Evolutionary conservation across 2,329 filamentous ascomycete species (phyloP), one percentile per base, ranked within the genome.

Genomic region (Neonectria magnoliae): DNA sequence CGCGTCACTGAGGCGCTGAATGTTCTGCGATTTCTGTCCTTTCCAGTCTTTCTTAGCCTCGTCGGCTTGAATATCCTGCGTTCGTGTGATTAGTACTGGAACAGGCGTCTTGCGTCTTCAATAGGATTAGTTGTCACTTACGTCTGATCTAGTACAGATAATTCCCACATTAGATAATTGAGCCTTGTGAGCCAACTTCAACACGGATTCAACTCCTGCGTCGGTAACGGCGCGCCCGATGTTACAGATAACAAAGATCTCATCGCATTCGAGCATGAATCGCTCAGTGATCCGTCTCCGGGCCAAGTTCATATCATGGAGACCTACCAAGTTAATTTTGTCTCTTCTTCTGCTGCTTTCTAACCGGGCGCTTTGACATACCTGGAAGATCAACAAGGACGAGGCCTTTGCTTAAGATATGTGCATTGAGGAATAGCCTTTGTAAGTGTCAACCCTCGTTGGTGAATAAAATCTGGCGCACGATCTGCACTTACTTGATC

Each of bases 311-410:
- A 80, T 59, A 68, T 85, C 83, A 1, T 80, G 82, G 9, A 85
- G 79, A 0, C 83, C 83, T 82, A 41, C 9, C 51, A 14, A 3
- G 2, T 25, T 31, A 45, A 29, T 7, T 22, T 42, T 42, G 29
- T 5, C 8, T 13, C 11, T 3, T 16, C 41, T 11, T 1, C 16
- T 1, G 20, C 3, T 7, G 31, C 4, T 6, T 18, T 9, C 16
- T n/a, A 42, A n/a, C 10, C 13, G 1, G 25, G 14, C 5, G 5
- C 9, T 5, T 18, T 5, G 11, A 65, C 71, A 22, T 76, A 83
- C 82, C 82, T 27, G 83, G 83, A 18, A 86, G 77, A 62, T 86
- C 83, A 0, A 83, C 83, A 7, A 86, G 76, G 4, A 85, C 71
- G 1, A 85, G 75, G 0, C 83, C 84, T 57, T 80, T 82, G 60